A percentile compares a stretch with the other conserved stretches of the same genome.
Evolutionary conservation across 768 basidiomycete genomes (phyloP).

Genomic region (Serendipita vermifera): DNA sequence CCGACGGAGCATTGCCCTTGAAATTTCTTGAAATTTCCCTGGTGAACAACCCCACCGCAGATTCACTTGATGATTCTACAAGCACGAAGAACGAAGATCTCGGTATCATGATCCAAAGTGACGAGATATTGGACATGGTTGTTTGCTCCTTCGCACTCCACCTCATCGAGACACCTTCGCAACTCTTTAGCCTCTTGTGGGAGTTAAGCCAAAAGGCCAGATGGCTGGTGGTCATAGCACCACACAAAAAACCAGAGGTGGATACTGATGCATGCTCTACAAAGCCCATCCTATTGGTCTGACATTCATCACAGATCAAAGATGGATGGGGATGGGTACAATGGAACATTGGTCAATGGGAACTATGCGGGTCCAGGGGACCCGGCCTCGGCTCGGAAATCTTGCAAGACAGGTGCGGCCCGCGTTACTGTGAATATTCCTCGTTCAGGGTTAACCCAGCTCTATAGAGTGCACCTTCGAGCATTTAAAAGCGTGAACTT

Average conservation of each 20-base stretch:
- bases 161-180: slow-evolving; percentile 46
- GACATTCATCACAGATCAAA: slow-evolving; percentile 36
- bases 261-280: slow-evolving; percentile 12
- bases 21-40: too few species aligned
- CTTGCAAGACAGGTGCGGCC: slow-evolving; percentile 34
- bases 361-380: slow-evolving; percentile 20
- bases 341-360: slow-evolving; percentile 41
- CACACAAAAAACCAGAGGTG: slow-evolving; percentile 68
- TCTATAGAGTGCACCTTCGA: slow-evolving; percentile 38
- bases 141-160: slow-evolving; percentile 67
- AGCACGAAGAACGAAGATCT: not conserved
- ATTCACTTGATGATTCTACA: not conserved
- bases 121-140: slow-evolving; percentile 40
- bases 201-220: slow-evolving; percentile 46
- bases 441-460: not conserved
- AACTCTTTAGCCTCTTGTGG: slow-evolving; percentile 50
- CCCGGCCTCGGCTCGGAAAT: slow-evolving; percentile 32
- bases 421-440: not conserved
- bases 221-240: slow-evolving; percentile 59
- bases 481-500: slow-evolving; percentile 35
- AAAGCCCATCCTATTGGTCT: not conserved
- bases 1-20: slow-evolving; percentile 44
- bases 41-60: slow-evolving; percentile 11
- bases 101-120: slow-evolving; percentile 9
- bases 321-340: slow-evolving; percentile 54